Percentiles rank a stretch among this genome's conserved stretches.
phyloP scores from a whole-genome alignment of 169 alveolate genomes.

The Plasmodium reichenowi region DNA sequence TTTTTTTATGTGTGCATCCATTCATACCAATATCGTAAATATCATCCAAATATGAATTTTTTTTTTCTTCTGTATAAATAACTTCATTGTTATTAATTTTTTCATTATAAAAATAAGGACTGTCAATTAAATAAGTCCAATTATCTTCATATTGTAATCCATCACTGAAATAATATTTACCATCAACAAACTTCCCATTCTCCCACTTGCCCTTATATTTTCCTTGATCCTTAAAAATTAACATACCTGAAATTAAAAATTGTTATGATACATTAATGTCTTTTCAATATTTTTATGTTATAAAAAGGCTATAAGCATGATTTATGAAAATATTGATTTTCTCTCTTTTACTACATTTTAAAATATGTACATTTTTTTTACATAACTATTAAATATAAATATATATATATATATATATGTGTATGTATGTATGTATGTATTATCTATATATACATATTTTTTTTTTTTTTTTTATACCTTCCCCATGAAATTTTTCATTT shows the following conservation, averaged over 20 bases:
- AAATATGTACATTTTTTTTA: background rate
- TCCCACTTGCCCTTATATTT: conserved; percentile 50
- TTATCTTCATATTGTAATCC: conserved; percentile 45
- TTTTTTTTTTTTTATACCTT: conserved; percentile 7
- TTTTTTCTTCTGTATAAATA: conserved; percentile 41
- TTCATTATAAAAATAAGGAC: conserved; percentile 60
- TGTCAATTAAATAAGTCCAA: conserved; percentile 49
- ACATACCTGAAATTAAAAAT: conserved; percentile 5
- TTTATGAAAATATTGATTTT: background rate
- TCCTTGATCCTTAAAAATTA: conserved; percentile 58
- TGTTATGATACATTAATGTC: background rate
- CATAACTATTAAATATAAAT: background rate
- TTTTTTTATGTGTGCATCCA: background rate
- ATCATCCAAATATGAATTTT: conserved; percentile 25
- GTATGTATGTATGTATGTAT: too few relatives aligned
- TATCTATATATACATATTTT: background rate
- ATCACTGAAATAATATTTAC: conserved; percentile 51
- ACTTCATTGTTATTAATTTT: conserved; percentile 39
- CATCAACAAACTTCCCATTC: conserved; percentile 46
- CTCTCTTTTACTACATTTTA: background rate
- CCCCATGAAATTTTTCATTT: conserved; percentile 64
- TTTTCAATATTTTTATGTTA: background rate
- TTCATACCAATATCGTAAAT: conserved; percentile 58
- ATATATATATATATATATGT: background rate
- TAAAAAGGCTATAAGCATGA: too few relatives aligned